Conservation (phyloP, 352 stramenopile genomes). For the Achlya hypogyna region DNA sequence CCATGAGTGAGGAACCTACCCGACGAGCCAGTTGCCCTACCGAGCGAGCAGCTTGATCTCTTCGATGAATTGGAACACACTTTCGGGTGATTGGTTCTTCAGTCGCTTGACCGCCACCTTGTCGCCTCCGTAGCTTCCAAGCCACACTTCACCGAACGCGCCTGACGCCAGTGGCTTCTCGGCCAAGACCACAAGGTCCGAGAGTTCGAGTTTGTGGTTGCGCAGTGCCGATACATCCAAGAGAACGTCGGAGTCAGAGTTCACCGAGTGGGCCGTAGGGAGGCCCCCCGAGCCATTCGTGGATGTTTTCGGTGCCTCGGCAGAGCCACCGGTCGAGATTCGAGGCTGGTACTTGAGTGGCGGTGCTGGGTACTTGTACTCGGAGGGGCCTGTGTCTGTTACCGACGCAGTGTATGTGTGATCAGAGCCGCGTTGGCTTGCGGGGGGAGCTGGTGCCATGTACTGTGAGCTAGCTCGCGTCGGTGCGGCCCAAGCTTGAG, state of each 20-base stretch:
- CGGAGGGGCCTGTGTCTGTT: too few relatives aligned
- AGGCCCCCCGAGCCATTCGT: too few relatives aligned
- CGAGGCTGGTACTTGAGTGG: too few relatives aligned
- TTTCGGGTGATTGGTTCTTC: slow-evolving; percentile 35
- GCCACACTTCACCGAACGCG: slow-evolving; percentile 60
- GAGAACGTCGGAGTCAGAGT: not conserved
- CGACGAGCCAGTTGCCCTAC: slow-evolving; percentile 9
- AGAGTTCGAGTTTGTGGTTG: slow-evolving; percentile 22
- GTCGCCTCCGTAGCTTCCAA: slow-evolving; percentile 50
- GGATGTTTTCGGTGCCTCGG: too few relatives aligned
- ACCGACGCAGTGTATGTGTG: too few relatives aligned
- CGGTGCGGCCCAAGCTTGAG: too few relatives aligned
- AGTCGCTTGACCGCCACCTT: slow-evolving; percentile 60
- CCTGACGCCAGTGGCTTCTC: slow-evolving; percentile 52
- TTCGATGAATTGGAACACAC: slow-evolving; percentile 27
- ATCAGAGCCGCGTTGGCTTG: too few relatives aligned
- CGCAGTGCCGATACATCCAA: not conserved
- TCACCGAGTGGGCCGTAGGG: too few relatives aligned
- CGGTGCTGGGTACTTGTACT: too few relatives aligned
- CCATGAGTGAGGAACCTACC: slow-evolving; percentile 43
- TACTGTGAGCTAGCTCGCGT: too few relatives aligned
- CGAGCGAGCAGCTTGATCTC: slow-evolving; percentile 56
- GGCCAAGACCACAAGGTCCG: slow-evolving; percentile 39
- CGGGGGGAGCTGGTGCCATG: too few relatives aligned
- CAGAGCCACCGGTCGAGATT: too few relatives aligned